These are phyloP conservation scores for Fusarium newnesense DNA, from an alignment of 2,329 filamentous ascomycete genomes.

Conservation along the genomic window DNA sequence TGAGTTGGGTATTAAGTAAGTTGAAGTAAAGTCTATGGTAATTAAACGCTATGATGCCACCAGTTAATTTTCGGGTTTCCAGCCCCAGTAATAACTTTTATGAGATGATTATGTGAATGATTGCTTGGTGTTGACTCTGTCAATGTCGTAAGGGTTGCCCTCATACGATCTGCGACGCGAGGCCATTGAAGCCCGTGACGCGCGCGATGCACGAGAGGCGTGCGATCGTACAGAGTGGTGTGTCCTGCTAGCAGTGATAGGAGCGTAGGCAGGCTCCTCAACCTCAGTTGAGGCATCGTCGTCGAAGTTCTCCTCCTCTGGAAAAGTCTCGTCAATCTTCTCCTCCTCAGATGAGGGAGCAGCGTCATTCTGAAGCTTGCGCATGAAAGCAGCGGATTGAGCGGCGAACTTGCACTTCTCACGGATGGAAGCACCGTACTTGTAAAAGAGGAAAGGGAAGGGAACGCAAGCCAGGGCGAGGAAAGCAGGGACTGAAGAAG, in stretches of 20 bases:
- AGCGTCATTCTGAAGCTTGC: constrained; percentile 27
- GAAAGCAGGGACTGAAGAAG: constrained; percentile 31
- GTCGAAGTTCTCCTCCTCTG: constrained; percentile 21
- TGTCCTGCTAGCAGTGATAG: constrained; percentile 15
- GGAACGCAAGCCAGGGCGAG: constrained; percentile 35
- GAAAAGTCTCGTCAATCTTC: constrained; percentile 17
- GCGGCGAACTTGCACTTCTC: constrained; percentile 38
- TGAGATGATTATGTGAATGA: constrained; percentile 24
- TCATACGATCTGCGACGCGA: constrained; percentile 34
- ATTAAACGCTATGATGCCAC: constrained; percentile 21
- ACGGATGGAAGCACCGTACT: constrained; percentile 33
- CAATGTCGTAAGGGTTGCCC: constrained; percentile 34
- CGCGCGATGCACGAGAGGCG: constrained; percentile 19
- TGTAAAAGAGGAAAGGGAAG: constrained; percentile 39
- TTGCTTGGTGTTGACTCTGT: constrained; percentile 33
- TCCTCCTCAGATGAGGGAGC: constrained; percentile 2
- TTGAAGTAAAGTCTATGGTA: constrained; percentile 18
- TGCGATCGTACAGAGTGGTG: constrained; percentile 23
- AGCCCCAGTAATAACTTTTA: constrained; percentile 15
- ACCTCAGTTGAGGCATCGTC: constrained; percentile 32
- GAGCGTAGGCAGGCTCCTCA: constrained; percentile 31
- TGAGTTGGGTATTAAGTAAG: constrained; percentile 6
- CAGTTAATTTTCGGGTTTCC: constrained; percentile 3
- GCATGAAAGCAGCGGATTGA: constrained; percentile 35
- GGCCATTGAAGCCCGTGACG: constrained; percentile 2